Evolutionary conservation across 306 rosid species (phyloP).

Genomic region (Senna siamea): DNA sequence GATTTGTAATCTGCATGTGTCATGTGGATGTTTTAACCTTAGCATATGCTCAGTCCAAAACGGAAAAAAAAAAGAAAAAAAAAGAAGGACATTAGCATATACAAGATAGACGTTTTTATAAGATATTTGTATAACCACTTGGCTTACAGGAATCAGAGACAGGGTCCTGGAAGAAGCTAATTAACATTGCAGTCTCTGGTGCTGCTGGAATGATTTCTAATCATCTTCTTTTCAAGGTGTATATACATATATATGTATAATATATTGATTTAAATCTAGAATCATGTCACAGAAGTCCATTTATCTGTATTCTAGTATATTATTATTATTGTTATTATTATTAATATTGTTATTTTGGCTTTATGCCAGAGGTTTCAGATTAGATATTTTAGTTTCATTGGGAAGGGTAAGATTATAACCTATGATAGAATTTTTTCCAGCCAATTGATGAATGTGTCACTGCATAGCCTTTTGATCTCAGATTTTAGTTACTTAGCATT

Average conservation of each 20-base stretch:
- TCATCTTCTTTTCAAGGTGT: conserved; percentile 92
- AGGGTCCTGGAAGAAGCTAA: conserved; percentile 83
- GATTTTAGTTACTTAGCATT: not conserved
- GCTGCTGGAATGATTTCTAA: conserved; percentile 99
- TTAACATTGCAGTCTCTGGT: conserved; percentile 91
- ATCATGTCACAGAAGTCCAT: conserved; percentile 9
- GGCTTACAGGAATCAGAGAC: conserved; percentile 89
- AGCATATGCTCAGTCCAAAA: too few relatives aligned
- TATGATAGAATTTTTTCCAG: conserved; percentile 7
- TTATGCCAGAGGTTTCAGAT: conserved; percentile 3
- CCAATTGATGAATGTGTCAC: conserved; percentile 1
- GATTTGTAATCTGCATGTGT: conserved; percentile 3
- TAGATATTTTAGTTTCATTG: conserved; percentile 6
- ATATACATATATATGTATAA: conserved; percentile 30
- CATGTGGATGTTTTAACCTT: not conserved
- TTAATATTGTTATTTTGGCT: too few relatives aligned
- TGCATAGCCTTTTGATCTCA: not conserved
- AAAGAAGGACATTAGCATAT: not conserved
- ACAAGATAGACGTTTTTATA: conserved; percentile 1
- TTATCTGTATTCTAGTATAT: not conserved
- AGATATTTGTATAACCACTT: not conserved
- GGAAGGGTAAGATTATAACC: conserved; percentile 7
- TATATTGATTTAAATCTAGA: conserved; percentile 19
- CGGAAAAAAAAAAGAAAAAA: too few relatives aligned
- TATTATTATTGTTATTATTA: too few relatives aligned